Base-by-base conservation (phyloP, 345 rosid genomes). In the Theobroma cacao region DNA sequence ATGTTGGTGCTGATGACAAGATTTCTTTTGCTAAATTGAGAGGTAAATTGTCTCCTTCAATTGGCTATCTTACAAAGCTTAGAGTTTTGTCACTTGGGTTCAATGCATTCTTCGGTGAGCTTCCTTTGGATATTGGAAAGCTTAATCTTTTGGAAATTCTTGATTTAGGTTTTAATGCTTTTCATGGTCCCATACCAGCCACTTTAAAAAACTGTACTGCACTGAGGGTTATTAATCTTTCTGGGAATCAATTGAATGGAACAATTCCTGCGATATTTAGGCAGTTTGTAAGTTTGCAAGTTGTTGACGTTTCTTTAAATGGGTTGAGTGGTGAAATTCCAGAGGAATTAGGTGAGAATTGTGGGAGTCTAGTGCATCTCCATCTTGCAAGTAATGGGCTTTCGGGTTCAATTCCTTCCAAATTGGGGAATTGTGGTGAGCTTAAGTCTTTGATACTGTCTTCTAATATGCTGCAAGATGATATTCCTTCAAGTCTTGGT, bases 231-330 rank as follows among this genome's bases (percentile, higher is more conserved):
- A 34, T 63, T 63, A 63, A 63, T 63, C 40, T 63, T 33, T 63
- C 68, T 63, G 68, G 68, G 43, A 63, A 63, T 63, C 68, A 34
- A 7, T 63, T 63, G 24, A 63, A 63, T 63, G 68, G 68, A 63
- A 63, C 68, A 20, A 63, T 63, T 67, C 82, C 22, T 79, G 36
- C 22, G 45, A 74, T 63, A 33, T 63, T 63, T 63, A 20, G 68
- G 63, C 50, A 5, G 56, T 38, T 85, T 48, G 50, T 68, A 9
- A 61, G 67, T 56, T 69, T 85, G 72, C 79, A 79, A 78, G 82
- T 77, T 63, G 62, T 85, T 62, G 72, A 82, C 3, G 72, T 88
- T 48, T 86, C 88, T 5, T 85, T 59, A 48, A 88, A 86, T 78
- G 6, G 18, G 43, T 76, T 88, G 69, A 79, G 81, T 65, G 88